Base-by-base conservation (phyloP, 2,329 filamentous ascomycete species). In the Bipolaris zeicola region DNA sequence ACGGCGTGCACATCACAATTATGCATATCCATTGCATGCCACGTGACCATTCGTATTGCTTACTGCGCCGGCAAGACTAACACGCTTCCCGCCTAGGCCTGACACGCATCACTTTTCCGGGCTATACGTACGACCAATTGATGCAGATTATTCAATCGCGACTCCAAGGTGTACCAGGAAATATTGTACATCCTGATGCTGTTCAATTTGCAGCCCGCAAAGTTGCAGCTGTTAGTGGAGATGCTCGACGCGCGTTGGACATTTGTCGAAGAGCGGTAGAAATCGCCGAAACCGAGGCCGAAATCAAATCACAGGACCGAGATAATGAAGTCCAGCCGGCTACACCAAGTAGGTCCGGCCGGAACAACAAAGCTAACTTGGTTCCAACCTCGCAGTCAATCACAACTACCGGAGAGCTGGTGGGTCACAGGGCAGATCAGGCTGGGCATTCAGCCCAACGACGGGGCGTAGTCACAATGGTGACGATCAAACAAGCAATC, bases 121-220 rank as follows among this genome's bases (percentile, higher is more conserved):
- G 95, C 20, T 99, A 99, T 77, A 97, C 92, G 55, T 93, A 99
- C 75, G 92, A 95, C 57, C 95, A 99, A 77, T 84, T 99, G 38
- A 96, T 98, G 90, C 90, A 89, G 65, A 99, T 99, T 70, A 97
- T 99, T 62, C 89, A 94, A 70, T 96, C 92, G n/a, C 89, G 95
- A 28, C 84, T 99, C 2, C 87, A 92, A 71, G 92, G 91, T 51
- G 91, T 98, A 0, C 89, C 91, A 1, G 92, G 92, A 24, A 88
- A 93, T 64, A 89, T 99, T 42, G 94, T 99, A 38, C 92, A 97
- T 59, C 81, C 91, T 1, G 95, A 99, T 70, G 96, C 95, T 13
- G 86, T 99, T 47, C 94, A 98, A 77, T 99, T 99, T 71, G 95
- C 95, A 3, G 94, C 91, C 66, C 87, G 95, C 59, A 99, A 99